Conservation (phyloP, 1,284 basidiomycete species). For the Thecaphora thlaspeos region DNA sequence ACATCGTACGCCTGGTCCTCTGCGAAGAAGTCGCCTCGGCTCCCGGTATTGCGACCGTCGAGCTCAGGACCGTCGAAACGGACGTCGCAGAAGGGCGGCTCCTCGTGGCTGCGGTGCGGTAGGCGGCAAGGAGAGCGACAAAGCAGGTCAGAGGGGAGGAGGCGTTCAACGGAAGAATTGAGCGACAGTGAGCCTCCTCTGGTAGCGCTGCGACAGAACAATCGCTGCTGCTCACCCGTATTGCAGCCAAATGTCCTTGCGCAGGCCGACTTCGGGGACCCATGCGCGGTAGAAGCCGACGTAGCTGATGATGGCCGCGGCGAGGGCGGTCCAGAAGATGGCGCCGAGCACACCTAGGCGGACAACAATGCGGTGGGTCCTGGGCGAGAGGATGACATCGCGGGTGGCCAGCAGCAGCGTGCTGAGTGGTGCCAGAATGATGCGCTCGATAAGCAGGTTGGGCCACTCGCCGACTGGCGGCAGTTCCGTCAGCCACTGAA, state of each 20-base stretch:
- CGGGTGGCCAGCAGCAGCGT: slow-evolving; percentile 18
- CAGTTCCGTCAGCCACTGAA: slow-evolving; percentile 32
- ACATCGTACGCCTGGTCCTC: slow-evolving; percentile 54
- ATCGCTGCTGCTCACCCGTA: slow-evolving; percentile 24
- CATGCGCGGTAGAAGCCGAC: slow-evolving; percentile 54
- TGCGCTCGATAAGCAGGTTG: slow-evolving; percentile 17
- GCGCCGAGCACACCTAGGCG: slow-evolving; percentile 44
- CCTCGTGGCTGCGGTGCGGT: not conserved
- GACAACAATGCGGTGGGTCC: slow-evolving; percentile 50
- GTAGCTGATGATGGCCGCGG: slow-evolving; percentile 47
- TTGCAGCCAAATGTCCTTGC: slow-evolving; percentile 50
- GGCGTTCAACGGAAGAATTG: too few species aligned
- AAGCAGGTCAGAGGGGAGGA: too few species aligned
- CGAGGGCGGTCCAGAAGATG: slow-evolving; percentile 43
- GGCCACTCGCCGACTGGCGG: slow-evolving; percentile 43
- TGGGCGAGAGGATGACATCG: slow-evolving; percentile 45
- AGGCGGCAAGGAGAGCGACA: too few species aligned
- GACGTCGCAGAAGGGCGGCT: slow-evolving; percentile 3
- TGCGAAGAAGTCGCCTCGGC: slow-evolving; percentile 32
- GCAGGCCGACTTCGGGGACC: slow-evolving; percentile 47
- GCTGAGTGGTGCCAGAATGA: slow-evolving; percentile 33
- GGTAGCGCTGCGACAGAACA: too few species aligned
- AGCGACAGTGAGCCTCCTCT: too few species aligned
- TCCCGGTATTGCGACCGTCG: slow-evolving; percentile 10
- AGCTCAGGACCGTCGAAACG: slow-evolving; percentile 4